Evolutionary conservation across 495 filamentous ascomycete genomes (phyloP).

Genomic region (Podospora tetraspora): DNA sequence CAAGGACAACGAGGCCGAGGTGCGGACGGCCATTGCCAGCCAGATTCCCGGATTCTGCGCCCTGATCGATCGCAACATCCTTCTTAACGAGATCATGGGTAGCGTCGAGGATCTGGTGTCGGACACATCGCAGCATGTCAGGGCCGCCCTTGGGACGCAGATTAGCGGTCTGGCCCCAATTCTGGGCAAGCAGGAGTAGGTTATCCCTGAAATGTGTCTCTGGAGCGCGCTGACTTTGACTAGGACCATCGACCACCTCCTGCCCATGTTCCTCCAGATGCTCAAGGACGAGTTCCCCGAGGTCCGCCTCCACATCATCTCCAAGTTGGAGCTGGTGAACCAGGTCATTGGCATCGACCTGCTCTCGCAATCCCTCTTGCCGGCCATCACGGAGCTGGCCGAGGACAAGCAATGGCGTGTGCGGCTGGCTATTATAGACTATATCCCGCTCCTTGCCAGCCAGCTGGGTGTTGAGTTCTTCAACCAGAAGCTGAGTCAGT

Average conservation of each 20-base stretch:
- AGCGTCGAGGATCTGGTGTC: conserved; percentile 93
- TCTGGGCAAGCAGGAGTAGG: conserved; percentile 94
- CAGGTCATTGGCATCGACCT: conserved; percentile 98
- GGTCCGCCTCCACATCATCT: conserved; percentile 96
- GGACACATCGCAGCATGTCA: conserved; percentile 93
- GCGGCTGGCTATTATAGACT: conserved; percentile 95
- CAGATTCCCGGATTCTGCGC: conserved; percentile 97
- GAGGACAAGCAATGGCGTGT: conserved; percentile 99
- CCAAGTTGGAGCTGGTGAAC: conserved; percentile 95
- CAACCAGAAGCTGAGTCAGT: conserved; percentile 87
- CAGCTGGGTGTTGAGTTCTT: conserved; percentile 97
- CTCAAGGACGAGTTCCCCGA: conserved; percentile 99
- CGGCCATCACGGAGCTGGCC: conserved; percentile 95
- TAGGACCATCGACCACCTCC: conserved; percentile 90
- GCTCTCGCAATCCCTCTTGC: conserved; percentile 91
- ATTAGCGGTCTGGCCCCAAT: conserved; percentile 97
- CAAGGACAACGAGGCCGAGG: conserved; percentile 96
- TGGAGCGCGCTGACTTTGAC: conserved; percentile 12
- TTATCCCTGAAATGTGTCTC: conserved; percentile 5
- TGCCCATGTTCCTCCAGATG: conserved; percentile 99
- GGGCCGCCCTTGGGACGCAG: conserved; percentile 90
- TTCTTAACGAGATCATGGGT: conserved; percentile 95
- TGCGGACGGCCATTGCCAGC: conserved; percentile 92
- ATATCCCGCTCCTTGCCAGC: conserved; percentile 92
- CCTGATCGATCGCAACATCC: conserved; percentile 75